Conservation (phyloP, 2,329 filamentous ascomycete genomes). For the Xylariomycetidae sp. region DNA sequence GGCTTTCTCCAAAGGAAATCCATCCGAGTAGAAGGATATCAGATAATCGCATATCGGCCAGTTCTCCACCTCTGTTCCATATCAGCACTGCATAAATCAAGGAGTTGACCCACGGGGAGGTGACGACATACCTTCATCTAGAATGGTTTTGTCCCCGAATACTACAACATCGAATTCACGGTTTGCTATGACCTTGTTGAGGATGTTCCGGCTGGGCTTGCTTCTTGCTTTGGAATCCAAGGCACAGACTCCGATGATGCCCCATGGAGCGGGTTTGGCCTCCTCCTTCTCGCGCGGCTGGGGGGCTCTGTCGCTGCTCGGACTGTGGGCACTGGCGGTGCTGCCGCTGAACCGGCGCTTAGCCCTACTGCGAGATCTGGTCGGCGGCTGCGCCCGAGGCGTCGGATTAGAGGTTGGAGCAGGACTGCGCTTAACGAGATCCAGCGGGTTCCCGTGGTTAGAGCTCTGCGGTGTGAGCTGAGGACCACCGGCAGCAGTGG, state of each 20-base stretch:
- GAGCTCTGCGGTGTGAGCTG: conserved; percentile 40
- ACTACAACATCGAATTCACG: conserved; percentile 94
- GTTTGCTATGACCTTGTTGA: conserved; percentile 85
- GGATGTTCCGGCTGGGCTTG: conserved; percentile 93
- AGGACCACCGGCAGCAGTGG: conserved; percentile 33
- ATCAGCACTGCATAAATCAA: conserved; percentile 18
- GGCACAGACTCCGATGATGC: conserved; percentile 86
- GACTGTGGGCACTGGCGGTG: conserved; percentile 77
- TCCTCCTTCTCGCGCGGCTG: conserved; percentile 53
- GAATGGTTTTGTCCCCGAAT: conserved; percentile 97
- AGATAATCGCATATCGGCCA: conserved; percentile 66
- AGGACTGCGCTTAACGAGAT: conserved; percentile 39
- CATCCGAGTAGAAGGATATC: conserved; percentile 97
- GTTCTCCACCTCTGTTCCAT: conserved; percentile 32
- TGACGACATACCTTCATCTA: conserved; percentile 68
- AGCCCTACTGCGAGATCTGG: conserved; percentile 59
- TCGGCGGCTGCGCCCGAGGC: conserved; percentile 34
- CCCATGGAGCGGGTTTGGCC: conserved; percentile 53
- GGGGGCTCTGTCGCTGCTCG: conserved; percentile 61
- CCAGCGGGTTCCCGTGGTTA: conserved; percentile 34
- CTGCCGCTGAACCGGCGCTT: conserved; percentile 77
- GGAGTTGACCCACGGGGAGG: neutral
- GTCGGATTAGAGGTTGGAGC: conserved; percentile 24
- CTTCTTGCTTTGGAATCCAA: conserved; percentile 93
- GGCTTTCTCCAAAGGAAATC: conserved; percentile 93